Base-by-base conservation (phyloP, 768 basidiomycete species). In the Lactarius hengduanensis region DNA sequence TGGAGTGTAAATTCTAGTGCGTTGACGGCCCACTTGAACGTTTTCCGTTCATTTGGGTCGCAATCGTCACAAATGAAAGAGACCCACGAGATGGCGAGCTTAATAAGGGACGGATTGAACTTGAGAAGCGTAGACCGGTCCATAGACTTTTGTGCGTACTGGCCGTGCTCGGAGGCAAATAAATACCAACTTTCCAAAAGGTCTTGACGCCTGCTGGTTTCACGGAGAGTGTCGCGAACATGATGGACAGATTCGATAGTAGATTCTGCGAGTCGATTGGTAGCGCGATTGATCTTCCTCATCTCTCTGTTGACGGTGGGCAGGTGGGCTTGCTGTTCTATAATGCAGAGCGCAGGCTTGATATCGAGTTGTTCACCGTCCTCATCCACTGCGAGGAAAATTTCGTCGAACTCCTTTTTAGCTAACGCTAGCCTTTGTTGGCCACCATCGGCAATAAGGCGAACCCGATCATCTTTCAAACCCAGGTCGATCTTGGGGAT, bases 21-120 rank as follows among this genome's bases (percentile, higher is more conserved):
- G 65, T 90, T 92, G 61, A 99, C 95, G 9, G 97, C 96, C 96
- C 96, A 98, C 74, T 92, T 90, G 83, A 99, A 99, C 0, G 94
- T 98, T 76, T 89, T 91, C 64, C 94, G 85, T 76, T 98, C 96
- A 40, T 92, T 90, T 9, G 96, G 94, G 71, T 97, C 92, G 78
- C 97, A 99, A 72, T 96, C 93, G 73, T 98, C 95, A 78, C 94
- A 97, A 69, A 98, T 96, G 81, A 99, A 98, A 54, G 94, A 90
- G 40, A 98, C 93, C 96, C 96, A 99, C 15, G 92, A 91, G 71
- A 98, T 98, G 11, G 96, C 94, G 61, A 98, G 84, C 67, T 87
- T 89, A 76, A 96, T 90, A 40, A 98, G 81, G 4, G 90, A 82
- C 8, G 90, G 85, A 73, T 91, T 90, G 77, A 97, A 96, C 70